Percentiles rank a stretch among this genome's conserved stretches.
These are phyloP conservation scores for Spinacia oleracea DNA, from an alignment of 179 eudicot species.

Conservation along the genomic window DNA sequence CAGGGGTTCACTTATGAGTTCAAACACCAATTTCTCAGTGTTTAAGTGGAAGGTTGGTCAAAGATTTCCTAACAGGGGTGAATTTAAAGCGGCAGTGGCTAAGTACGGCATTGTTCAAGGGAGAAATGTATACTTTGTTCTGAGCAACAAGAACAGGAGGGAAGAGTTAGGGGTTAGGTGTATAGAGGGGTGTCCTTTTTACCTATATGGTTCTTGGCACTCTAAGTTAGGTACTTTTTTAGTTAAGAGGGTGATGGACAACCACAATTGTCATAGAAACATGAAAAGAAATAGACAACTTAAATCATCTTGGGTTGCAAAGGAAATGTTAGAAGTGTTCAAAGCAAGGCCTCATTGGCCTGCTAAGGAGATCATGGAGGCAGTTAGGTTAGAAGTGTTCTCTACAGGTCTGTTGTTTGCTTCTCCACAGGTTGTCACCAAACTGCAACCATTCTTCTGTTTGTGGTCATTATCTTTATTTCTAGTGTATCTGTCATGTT, in stretches of 20 bases:
- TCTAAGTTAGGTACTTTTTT: neutral
- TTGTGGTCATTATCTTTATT: constrained; percentile 45
- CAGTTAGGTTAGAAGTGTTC: neutral
- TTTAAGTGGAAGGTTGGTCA: neutral
- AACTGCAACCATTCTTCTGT: constrained; percentile 58
- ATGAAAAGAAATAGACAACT: neutral
- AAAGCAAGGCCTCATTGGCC: neutral
- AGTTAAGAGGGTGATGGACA: neutral
- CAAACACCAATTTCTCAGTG: too few relatives aligned
- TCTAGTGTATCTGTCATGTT: constrained; percentile 56
- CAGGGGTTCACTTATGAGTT: too few relatives aligned
- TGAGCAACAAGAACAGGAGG: neutral
- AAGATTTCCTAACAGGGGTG: neutral
- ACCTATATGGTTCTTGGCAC: neutral
- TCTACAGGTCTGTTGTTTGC: too few relatives aligned
- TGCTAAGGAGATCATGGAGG: neutral
- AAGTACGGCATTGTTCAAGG: neutral
- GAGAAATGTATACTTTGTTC: neutral
- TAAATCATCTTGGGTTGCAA: neutral
- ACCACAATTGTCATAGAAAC: neutral
- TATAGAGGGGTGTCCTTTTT: neutral
- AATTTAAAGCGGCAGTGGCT: neutral
- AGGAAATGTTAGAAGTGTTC: neutral
- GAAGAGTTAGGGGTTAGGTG: neutral
- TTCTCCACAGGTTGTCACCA: constrained; percentile 66